Percentiles rank a stretch among this genome's conserved stretches.
Evolutionary conservation across 2,329 filamentous ascomycete genomes (phyloP).

Genomic region (Helotiales sp.): DNA sequence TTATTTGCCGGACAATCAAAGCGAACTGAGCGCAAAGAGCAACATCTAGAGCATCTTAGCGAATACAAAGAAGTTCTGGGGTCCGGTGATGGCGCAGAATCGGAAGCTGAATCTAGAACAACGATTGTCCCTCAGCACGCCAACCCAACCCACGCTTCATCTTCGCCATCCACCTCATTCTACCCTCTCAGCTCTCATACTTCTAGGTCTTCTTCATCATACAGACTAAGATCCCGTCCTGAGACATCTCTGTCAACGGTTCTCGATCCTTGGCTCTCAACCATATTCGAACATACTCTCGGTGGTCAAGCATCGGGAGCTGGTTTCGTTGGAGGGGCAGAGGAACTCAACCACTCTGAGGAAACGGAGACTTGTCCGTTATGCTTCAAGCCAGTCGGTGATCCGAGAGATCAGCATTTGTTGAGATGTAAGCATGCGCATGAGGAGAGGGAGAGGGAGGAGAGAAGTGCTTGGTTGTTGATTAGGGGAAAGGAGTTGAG

Average conservation of each 20-base stretch:
- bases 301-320: neutral
- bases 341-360: conserved; percentile 1
- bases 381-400: conserved; percentile 12
- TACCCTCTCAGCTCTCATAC: neutral
- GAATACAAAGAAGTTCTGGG: neutral
- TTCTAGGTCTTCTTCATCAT: neutral
- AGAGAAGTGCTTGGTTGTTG: neutral
- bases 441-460: conserved; percentile 13
- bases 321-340: conserved; percentile 11
- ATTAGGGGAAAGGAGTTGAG: neutral
- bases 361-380: conserved; percentile 10
- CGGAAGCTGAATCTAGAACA: neutral
- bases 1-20: neutral
- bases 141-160: neutral
- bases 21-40: neutral
- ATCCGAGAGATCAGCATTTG: conserved; percentile 18
- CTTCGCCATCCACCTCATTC: neutral
- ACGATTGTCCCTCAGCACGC: neutral
- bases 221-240: neutral
- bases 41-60: neutral
- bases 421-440: conserved; percentile 21
- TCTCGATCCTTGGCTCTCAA: conserved; percentile 7
- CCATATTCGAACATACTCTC: conserved; percentile 10
- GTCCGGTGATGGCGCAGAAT: neutral
- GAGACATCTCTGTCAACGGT: neutral